Percentiles rank a stretch among this genome's conserved stretches.
Conservation (phyloP, 129 eudicot genomes). For the sunflower (Helianthus annuus) region HanXRQr2.0-SUNRISE NC_035437.2:2548514-2549013, state of each 20-base stretch:
- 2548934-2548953: background rate
- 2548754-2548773: slow-evolving; percentile 92
- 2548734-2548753: slow-evolving; percentile 71
- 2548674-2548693: slow-evolving; percentile 75
- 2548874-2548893: background rate
- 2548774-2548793: slow-evolving; percentile 35
- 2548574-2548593: slow-evolving; percentile 72
- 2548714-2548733: slow-evolving; percentile 84
- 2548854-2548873: background rate
- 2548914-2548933: background rate
- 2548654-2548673: slow-evolving; percentile 95
- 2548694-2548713: slow-evolving; percentile 88
- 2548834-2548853: no score
- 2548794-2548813: slow-evolving; percentile 5
- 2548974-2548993: background rate
- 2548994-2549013: background rate
- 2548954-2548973: background rate
- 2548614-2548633: slow-evolving; percentile 88
- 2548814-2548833: background rate
- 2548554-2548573: background rate
- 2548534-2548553: slow-evolving; percentile 6
- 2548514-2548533: background rate
- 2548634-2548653: slow-evolving; percentile 97
- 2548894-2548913: background rate
- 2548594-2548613: slow-evolving; percentile 87